Evolutionary conservation across 2,329 filamentous ascomycete species (phyloP), one percentile per base, ranked within the genome.

Genomic region (Plenodomus tracheiphilus): DNA sequence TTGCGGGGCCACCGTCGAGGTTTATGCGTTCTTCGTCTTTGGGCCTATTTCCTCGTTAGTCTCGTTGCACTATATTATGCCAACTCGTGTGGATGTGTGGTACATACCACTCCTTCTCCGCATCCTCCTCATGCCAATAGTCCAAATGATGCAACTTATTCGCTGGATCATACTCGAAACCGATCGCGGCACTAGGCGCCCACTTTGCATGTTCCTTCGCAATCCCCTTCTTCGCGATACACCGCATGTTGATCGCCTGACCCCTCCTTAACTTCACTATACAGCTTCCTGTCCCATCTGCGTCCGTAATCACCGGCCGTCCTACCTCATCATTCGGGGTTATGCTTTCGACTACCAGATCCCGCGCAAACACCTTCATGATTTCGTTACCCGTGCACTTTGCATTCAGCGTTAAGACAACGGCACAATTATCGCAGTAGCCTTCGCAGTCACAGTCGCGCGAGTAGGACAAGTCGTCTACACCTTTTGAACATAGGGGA

Each of bases 151-250:
- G 84, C 58, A 99, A 79, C 76, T 96, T 97, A 77, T 99, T 99
- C 74, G 95, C 89, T 52, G 94, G 94, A 71, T 99, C 94, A 74
- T 99, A 99, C 74, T 99, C 94, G 70, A 99, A 99, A 19, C 91
- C 92, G 35, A 99, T 86, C 3, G 94, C 94, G 35, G 91, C 83
- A 30, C 89, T 93, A 2, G 94, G 92, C 65, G 91, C 89, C 94
- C 94, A 99, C 75, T 99, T 99, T 9, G 94, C 90, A 74, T 99
- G 94, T 73, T 99, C 94, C 79, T 99, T 99, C 32, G 93, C 92
- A 58, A 97, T 97, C 1, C 94, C 94, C 81, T 97, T 97, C 81
- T 96, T 97, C 42, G 93, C 94, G 58, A 97, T 88, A 70, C 93
- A 97, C 53, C 84, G 89, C 68, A 99, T 84, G 71, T 91, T 87